phyloP scores from a whole-genome alignment of 495 filamentous ascomycete genomes.

The Xylaria bambusicola region DNA sequence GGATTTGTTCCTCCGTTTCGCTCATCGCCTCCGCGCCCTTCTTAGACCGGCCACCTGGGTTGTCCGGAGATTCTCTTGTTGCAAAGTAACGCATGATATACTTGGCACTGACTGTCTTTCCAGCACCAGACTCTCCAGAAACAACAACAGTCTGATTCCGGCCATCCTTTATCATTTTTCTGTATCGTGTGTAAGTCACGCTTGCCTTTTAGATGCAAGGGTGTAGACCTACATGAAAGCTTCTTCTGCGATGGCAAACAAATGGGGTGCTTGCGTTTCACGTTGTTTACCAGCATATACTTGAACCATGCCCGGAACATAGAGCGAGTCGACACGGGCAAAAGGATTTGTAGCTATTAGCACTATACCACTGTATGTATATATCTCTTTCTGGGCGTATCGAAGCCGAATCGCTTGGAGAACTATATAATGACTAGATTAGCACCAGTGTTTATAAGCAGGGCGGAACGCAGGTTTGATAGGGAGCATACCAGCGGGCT shows the following conservation, averaged over 20 bases:
- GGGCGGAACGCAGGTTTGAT: constrained; percentile 6
- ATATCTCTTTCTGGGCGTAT: constrained; percentile 99
- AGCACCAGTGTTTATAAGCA: constrained; percentile 39
- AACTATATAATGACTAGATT: constrained; percentile 55
- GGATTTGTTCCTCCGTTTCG: constrained; percentile 96
- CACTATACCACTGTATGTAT: constrained; percentile 99
- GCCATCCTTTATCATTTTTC: constrained; percentile 93
- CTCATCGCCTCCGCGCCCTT: constrained; percentile 87
- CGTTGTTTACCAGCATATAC: constrained; percentile 97
- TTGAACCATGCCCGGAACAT: constrained; percentile 98
- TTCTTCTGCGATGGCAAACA: constrained; percentile 99
- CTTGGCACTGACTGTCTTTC: constrained; percentile 98
- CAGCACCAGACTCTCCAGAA: constrained; percentile 96
- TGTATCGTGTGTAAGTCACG: constrained; percentile 38
- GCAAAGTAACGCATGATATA: constrained; percentile 99
- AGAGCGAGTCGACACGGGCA: constrained; percentile 94
- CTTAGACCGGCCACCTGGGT: constrained; percentile 75
- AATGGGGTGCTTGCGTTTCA: constrained; percentile 92
- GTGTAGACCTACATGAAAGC: constrained; percentile 75
- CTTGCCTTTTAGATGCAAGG: not conserved
- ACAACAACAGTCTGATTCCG: constrained; percentile 99
- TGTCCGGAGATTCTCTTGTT: constrained; percentile 91
- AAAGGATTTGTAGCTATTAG: constrained; percentile 99
- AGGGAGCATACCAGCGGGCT: constrained; percentile 80
- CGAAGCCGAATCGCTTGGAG: constrained; percentile 96